Percentiles rank a stretch among this genome's conserved stretches.
Conservation (phyloP, 805 yeast species). For the Komagataella pseudopastoris region DNA sequence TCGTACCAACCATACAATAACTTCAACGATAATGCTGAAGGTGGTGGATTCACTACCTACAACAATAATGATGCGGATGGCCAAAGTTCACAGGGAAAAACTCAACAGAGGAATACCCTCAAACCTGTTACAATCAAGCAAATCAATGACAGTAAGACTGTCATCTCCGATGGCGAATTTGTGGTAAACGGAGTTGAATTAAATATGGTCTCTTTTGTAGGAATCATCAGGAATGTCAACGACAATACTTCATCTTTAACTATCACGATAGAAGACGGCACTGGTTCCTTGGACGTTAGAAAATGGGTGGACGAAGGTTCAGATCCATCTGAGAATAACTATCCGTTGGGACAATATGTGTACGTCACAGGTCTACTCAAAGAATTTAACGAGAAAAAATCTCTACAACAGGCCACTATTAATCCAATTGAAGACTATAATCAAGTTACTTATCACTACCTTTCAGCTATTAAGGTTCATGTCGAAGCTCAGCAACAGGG, state of each 20-base stretch:
- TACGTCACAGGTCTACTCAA: slow-evolving; percentile 41
- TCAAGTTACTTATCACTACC: slow-evolving; percentile 53
- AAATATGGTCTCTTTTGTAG: slow-evolving; percentile 52
- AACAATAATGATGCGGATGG: slow-evolving; percentile 3
- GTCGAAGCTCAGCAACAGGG: slow-evolving; percentile 31
- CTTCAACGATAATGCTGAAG: slow-evolving; percentile 15
- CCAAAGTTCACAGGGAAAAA: slow-evolving; percentile 10
- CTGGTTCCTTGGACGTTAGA: slow-evolving; percentile 52
- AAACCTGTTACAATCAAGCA: slow-evolving; percentile 70
- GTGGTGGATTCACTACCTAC: slow-evolving; percentile 18
- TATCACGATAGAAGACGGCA: slow-evolving; percentile 65
- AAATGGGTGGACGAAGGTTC: slow-evolving; percentile 42
- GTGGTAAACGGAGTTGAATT: slow-evolving; percentile 44
- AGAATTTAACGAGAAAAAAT: slow-evolving; percentile 51
- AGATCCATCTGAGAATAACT: slow-evolving; percentile 22
- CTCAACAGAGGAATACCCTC: slow-evolving; percentile 22
- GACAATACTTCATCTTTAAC: slow-evolving; percentile 42
- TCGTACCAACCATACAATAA: slow-evolving; percentile 23
- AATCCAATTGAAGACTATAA: slow-evolving; percentile 48
- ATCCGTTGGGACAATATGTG: slow-evolving; percentile 44
- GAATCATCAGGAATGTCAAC: slow-evolving; percentile 52
- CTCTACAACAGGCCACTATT: slow-evolving; percentile 49
- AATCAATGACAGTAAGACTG: slow-evolving; percentile 45
- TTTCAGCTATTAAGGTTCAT: slow-evolving; percentile 48
- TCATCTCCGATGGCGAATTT: slow-evolving; percentile 58